Evolutionary conservation across 2,329 filamentous ascomycete species (phyloP), one percentile per base, ranked within the genome.

Genomic region (Talaromyces verruculosus): DNA sequence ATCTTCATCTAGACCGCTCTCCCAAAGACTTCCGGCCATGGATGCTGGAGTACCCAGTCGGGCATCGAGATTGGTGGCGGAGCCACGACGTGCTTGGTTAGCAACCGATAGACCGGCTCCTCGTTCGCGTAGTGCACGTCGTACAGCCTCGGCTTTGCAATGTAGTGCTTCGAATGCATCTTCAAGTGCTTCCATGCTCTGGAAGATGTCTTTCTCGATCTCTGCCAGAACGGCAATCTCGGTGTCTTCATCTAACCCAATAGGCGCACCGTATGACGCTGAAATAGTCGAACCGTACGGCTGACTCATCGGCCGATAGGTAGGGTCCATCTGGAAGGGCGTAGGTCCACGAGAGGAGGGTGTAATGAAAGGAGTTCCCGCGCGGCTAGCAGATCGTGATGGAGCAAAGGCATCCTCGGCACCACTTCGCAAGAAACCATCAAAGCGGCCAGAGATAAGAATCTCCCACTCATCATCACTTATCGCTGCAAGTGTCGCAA

Each of bases 391-490:
- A 65, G 73, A 74, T 33, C 77, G 73, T 7, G 71, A 67, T 49
- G 70, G 66, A 7, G 71, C 68, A 5, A 79, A 72, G 10, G 73
- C 57, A 57, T 85, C 82, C 69, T 97, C 93, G 6, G 92, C 92
- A 25, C 94, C 94, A 53, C 92, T 96, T 88, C 94, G 96, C 22
- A 97, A 84, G 79, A 98, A 98, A 3, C 94, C 94, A 74, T 97
- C 93, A 72, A 98, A 98, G 33, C 94, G 90, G 33, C 94, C 94
- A 0, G 94, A 97, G 4, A 90, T 92, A 13, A 98, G 84, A 64
- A 98, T 96, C 68, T 97, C 94, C 94, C 94, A 98, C 78, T 98
- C 94, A n/a, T 91, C 91, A 57, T 89, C 87, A 74, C 90, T 95
- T 71, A 98, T 95, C 62, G 93, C 92, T 41, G 91, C 89, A 60